Evolutionary conservation across 495 filamentous ascomycete species (phyloP).

Genomic region (Podospora didyma): DNA sequence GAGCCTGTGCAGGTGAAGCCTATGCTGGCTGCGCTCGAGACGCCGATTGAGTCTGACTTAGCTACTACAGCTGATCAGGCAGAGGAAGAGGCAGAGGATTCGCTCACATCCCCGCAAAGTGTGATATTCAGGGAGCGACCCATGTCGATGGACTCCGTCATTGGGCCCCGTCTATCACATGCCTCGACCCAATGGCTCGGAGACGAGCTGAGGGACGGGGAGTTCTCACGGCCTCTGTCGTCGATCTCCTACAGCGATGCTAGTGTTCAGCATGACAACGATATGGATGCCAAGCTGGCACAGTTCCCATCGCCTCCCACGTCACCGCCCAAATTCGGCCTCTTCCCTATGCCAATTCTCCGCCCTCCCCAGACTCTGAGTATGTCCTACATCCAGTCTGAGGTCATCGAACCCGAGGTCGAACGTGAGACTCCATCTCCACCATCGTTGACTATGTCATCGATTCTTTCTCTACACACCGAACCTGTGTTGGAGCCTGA

Average conservation of each 20-base stretch:
- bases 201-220: constrained; percentile 20
- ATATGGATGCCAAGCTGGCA: constrained; percentile 42
- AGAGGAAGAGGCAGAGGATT: constrained; percentile 3
- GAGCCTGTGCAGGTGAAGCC: constrained; percentile 53
- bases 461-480: constrained; percentile 16
- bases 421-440: constrained; percentile 11
- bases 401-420: constrained; percentile 26
- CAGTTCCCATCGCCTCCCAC: constrained; percentile 45
- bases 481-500: constrained; percentile 22
- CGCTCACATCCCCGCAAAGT: constrained; percentile 11
- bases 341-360: constrained; percentile 14
- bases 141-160: constrained; percentile 36
- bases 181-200: constrained; percentile 28
- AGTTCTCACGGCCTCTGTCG: constrained; percentile 20
- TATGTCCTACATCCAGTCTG: constrained; percentile 25
- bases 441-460: constrained; percentile 14
- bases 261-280: constrained; percentile 34
- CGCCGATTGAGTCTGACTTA: background rate
- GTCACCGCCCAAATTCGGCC: constrained; percentile 22
- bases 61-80: background rate
- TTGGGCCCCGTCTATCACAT: constrained; percentile 20
- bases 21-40: background rate
- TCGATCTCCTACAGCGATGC: constrained; percentile 37
- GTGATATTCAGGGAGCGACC: constrained; percentile 23
- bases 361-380: constrained; percentile 20